Percentiles rank a stretch among this genome's conserved stretches.
These are phyloP conservation scores for Fusarium illudens DNA, from an alignment of 2,329 filamentous ascomycete species.

Conservation along the genomic window DNA sequence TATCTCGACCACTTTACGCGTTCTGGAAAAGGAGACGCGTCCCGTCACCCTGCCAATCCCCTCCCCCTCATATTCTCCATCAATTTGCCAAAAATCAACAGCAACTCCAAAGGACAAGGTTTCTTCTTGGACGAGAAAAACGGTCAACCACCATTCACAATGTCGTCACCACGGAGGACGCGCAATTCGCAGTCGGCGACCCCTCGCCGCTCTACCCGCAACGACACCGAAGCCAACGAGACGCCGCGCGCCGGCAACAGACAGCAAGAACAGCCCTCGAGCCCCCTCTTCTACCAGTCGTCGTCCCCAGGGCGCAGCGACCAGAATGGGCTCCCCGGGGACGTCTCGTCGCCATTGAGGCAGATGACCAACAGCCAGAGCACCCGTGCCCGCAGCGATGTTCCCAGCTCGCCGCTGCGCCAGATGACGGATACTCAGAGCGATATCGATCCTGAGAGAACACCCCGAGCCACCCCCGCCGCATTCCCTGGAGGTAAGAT, in stretches of 20 bases:
- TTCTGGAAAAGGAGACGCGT: constrained; percentile 38
- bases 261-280: constrained; percentile 70
- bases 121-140: constrained; percentile 13
- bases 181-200: constrained; percentile 62
- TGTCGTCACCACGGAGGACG: constrained; percentile 58
- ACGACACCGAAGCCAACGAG: constrained; percentile 44
- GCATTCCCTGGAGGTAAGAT: constrained; percentile 68
- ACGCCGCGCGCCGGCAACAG: constrained; percentile 57
- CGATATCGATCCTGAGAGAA: constrained; percentile 66
- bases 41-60: constrained; percentile 39
- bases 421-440: constrained; percentile 67
- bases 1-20: constrained; percentile 54
- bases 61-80: constrained; percentile 39
- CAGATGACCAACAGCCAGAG: constrained; percentile 67
- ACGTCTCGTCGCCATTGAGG: constrained; percentile 63
- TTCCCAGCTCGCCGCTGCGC: constrained; percentile 67
- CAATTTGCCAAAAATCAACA: constrained; percentile 38
- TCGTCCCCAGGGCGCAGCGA: constrained; percentile 46
- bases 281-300: constrained; percentile 80
- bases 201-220: constrained; percentile 54
- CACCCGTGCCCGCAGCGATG: constrained; percentile 49
- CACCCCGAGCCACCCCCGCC: constrained; percentile 66
- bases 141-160: constrained; percentile 34
- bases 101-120: constrained; percentile 19
- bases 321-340: constrained; percentile 44